Base-by-base conservation (phyloP, 2,329 filamentous ascomycete species). In the Juglanconis oblonga region DNA sequence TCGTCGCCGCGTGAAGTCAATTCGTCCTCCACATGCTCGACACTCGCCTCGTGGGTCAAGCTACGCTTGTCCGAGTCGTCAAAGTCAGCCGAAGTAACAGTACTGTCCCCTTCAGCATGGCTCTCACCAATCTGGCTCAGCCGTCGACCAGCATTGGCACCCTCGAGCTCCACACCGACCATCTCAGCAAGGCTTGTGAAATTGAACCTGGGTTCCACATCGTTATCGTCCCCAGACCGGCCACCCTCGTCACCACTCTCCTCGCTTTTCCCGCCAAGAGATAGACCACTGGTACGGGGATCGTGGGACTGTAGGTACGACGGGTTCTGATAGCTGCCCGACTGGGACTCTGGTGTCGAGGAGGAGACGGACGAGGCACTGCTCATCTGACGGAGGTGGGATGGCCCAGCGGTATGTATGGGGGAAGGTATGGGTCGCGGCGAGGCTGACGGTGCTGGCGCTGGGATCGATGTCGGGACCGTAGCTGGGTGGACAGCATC, bases 101-200 rank as follows among this genome's bases (percentile, higher is more conserved):
- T 31, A 17, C 63, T 57, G 3, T 64, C 57, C 3, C 63, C 59
- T 38, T 64, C 56, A 13, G 38, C 51, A 29, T 36, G 60, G 49
- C 58, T 49, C 38, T 59, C 59, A 11, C 62, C 74, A 68, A 49
- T 71, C 57, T 54, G 68, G 68, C 60, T 72, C 64, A 57, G 64
- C 49, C 58, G 69, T 7, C 69, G 69, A 1, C 74, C 72, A 0
- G 78, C 79, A 44, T 80, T 72, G 48, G 76, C 72, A 2, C 77
- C 77, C 55, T 85, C 82, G 38, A 86, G 75, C 51, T 83, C 79
- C 7, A 85, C 86, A 0, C 88, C 90, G 35, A 97, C 90, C 72
- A 96, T 91, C 63, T 91, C 90, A 2, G 91, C 90, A 29, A 98
- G 77, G 66, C 92, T 97, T 58, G 87, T 83, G 71, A 97, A 97